Evolutionary conservation across 768 basidiomycete genomes (phyloP).

Genomic region (Calocybe gangraenosa): DNA sequence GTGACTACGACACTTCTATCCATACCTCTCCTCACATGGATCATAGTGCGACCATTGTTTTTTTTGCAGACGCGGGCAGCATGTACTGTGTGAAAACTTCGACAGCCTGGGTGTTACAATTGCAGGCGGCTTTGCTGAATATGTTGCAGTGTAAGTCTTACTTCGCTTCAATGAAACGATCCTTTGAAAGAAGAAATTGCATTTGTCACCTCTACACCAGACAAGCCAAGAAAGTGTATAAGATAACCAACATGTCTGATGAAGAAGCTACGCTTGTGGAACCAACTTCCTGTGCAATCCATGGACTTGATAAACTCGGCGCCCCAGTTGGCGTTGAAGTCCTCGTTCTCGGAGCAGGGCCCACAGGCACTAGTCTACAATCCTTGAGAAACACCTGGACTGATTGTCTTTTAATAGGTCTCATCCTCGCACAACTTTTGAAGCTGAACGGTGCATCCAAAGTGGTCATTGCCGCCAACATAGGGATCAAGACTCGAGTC

Average conservation of each 20-base stretch:
- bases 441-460: slow-evolving; percentile 70
- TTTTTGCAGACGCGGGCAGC: slow-evolving; percentile 68
- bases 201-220: slow-evolving; percentile 26
- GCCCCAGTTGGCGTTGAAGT: slow-evolving; percentile 67
- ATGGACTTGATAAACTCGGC: slow-evolving; percentile 72
- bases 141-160: slow-evolving; percentile 54
- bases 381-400: not conserved
- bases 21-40: not conserved
- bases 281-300: slow-evolving; percentile 75
- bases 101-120: slow-evolving; percentile 57
- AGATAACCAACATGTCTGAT: slow-evolving; percentile 70
- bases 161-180: not conserved
- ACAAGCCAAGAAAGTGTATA: slow-evolving; percentile 63
- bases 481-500: slow-evolving; percentile 74
- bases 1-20: slow-evolving; percentile 8
- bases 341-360: slow-evolving; percentile 73
- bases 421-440: slow-evolving; percentile 72
- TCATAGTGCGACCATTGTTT: slow-evolving; percentile 50
- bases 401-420: slow-evolving; percentile 30
- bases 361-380: slow-evolving; percentile 43
- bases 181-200: not conserved
- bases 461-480: slow-evolving; percentile 71
- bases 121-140: slow-evolving; percentile 73
- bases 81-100: slow-evolving; percentile 70
- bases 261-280: slow-evolving; percentile 76